Conservation (phyloP, 257 asterid genomes). For the Solanum verrucosum region DNA sequence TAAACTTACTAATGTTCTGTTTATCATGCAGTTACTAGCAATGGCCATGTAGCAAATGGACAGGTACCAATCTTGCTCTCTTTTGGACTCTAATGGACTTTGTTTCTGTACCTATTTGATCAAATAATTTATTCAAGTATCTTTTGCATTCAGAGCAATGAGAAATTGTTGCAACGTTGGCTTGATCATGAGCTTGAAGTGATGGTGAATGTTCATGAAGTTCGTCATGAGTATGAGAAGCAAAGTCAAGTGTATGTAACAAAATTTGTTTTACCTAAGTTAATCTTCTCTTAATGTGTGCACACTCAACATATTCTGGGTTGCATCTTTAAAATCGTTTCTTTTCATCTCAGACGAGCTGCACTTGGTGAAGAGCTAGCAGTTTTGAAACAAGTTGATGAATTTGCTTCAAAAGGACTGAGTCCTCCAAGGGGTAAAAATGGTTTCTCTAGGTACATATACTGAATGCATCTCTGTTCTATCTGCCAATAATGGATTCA, state of each 20-base stretch:
- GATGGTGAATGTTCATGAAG: conserved; percentile 98
- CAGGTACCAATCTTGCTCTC: conserved; percentile 42
- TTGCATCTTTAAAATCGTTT: background rate
- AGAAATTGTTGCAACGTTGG: conserved; percentile 87
- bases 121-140: background rate
- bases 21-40: conserved; percentile 50
- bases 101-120: background rate
- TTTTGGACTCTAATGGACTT: background rate
- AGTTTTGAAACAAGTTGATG: conserved; percentile 82
- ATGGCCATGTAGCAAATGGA: conserved; percentile 57
- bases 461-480: background rate
- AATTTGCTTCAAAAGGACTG: conserved; percentile 73
- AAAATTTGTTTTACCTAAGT: background rate
- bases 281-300: background rate
- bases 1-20: background rate
- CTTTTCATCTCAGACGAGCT: conserved; percentile 62
- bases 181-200: conserved; percentile 97
- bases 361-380: conserved; percentile 95
- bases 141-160: conserved; percentile 52
- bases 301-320: background rate
- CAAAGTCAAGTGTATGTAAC: conserved; percentile 94
- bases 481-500: background rate
- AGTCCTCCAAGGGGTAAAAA: conserved; percentile 89
- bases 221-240: conserved; percentile 96
- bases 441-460: conserved; percentile 64